A percentile compares a stretch with the other conserved stretches of the same genome.
Conservation (phyloP, 768 basidiomycete species). For the Mycena belliarum region DNA sequence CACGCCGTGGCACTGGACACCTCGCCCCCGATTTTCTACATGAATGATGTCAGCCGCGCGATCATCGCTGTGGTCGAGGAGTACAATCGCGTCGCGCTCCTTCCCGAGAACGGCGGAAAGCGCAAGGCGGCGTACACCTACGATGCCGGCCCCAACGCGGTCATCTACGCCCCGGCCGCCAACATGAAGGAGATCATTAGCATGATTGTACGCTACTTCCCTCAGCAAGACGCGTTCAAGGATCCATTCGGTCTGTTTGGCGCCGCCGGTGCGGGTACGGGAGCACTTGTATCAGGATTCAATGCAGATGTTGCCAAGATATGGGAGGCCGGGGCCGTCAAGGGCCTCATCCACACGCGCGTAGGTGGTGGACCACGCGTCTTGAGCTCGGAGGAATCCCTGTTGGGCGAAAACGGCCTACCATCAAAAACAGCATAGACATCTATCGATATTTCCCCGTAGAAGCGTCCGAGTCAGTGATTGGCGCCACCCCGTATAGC, state of each 20-base stretch:
- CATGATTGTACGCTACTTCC: slow-evolving; percentile 84
- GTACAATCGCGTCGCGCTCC: slow-evolving; percentile 78
- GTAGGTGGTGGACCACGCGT: slow-evolving; percentile 91
- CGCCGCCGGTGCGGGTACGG: slow-evolving; percentile 39
- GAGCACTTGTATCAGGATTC: slow-evolving; percentile 67
- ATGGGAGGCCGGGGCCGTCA: slow-evolving; percentile 77
- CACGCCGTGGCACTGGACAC: slow-evolving; percentile 98
- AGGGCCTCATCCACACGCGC: slow-evolving; percentile 86
- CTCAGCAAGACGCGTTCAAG: slow-evolving; percentile 73
- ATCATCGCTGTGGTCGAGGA: slow-evolving; percentile 91
- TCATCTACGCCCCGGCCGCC: slow-evolving; percentile 84
- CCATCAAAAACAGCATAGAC: slow-evolving; percentile 39
- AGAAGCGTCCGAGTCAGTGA: background rate
- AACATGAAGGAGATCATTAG: slow-evolving; percentile 79
- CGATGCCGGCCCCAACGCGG: slow-evolving; percentile 98
- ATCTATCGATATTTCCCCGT: slow-evolving; percentile 6
- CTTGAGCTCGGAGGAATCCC: slow-evolving; percentile 57
- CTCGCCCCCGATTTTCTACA: slow-evolving; percentile 96
- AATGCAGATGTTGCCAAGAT: slow-evolving; percentile 74
- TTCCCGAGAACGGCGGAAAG: slow-evolving; percentile 44
- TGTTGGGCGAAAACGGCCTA: slow-evolving; percentile 70
- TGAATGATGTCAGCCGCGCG: slow-evolving; percentile 96
- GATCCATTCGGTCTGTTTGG: slow-evolving; percentile 71
- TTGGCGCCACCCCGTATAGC: too few species aligned
- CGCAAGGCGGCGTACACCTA: slow-evolving; percentile 96